phyloP scores from a whole-genome alignment of 2,329 filamentous ascomycete genomes.

The Juglanconis oblonga region DNA sequence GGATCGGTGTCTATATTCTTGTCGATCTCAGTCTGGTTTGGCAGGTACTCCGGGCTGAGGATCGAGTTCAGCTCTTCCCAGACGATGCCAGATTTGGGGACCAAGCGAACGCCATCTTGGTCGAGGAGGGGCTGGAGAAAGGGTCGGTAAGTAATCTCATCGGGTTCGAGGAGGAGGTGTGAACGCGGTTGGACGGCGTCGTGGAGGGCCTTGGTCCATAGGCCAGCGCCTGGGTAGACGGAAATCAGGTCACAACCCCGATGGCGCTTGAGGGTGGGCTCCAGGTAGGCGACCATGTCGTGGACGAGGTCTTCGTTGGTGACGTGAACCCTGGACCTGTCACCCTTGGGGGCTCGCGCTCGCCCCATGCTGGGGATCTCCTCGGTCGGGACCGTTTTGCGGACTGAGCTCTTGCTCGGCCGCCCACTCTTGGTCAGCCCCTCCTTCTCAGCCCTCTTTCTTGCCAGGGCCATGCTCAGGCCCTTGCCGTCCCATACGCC shows the following conservation, averaged over 20 bases:
- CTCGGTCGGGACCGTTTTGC: neutral
- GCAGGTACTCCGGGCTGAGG: constrained; percentile 48
- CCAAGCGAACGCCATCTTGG: constrained; percentile 44
- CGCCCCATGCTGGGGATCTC: neutral
- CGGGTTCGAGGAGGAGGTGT: constrained; percentile 80
- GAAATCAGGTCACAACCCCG: constrained; percentile 83
- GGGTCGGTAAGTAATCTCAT: constrained; percentile 53
- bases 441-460: too few species aligned
- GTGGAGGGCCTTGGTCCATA: constrained; percentile 78
- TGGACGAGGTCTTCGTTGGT: constrained; percentile 48
- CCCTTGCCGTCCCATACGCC: neutral
- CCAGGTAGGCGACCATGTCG: constrained; percentile 68
- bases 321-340: constrained; percentile 49
- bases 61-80: constrained; percentile 57
- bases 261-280: constrained; percentile 65
- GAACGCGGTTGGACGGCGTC: constrained; percentile 71
- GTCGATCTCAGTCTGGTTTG: constrained; percentile 48
- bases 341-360: constrained; percentile 23
- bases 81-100: constrained; percentile 57
- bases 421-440: neutral
- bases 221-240: constrained; percentile 73
- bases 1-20: constrained; percentile 25
- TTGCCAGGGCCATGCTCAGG: too few species aligned
- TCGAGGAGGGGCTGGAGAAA: constrained; percentile 59
- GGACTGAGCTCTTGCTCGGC: neutral